Evolutionary conservation across 2,329 filamentous ascomycete species (phyloP).

Genomic region (Fusarium tanahbumbuense): DNA sequence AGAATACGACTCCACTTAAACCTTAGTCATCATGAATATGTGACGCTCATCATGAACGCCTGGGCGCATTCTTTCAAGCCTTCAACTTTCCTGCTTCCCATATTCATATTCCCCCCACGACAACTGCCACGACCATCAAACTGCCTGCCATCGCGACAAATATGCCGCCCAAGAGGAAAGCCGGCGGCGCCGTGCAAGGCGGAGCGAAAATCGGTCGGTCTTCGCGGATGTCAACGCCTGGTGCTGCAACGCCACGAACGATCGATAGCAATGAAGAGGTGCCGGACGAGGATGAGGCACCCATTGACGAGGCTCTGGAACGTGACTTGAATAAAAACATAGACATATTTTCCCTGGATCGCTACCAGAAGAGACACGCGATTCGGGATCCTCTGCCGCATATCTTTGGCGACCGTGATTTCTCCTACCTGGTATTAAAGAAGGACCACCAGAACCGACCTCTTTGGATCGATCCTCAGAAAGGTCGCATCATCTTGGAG

Average conservation of each 20-base stretch:
- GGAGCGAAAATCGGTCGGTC: conserved; percentile 66
- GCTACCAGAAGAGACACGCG: conserved; percentile 61
- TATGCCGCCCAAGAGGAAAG: conserved; percentile 81
- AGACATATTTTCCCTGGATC: conserved; percentile 67
- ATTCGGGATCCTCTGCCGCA: conserved; percentile 59
- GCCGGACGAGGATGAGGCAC: conserved; percentile 59
- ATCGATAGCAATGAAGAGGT: conserved; percentile 65
- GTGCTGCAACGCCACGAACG: conserved; percentile 69
- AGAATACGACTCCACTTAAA: not conserved
- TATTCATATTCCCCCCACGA: conserved; percentile 3
- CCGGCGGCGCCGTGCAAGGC: conserved; percentile 60
- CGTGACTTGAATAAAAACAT: conserved; percentile 68
- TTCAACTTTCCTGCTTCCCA: not conserved
- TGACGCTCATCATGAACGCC: conserved; percentile 23
- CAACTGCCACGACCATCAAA: conserved; percentile 7
- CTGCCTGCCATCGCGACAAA: conserved; percentile 34
- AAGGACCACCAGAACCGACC: conserved; percentile 90
- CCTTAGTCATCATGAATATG: conserved; percentile 35
- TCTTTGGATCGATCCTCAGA: conserved; percentile 90
- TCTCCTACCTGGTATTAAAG: conserved; percentile 85
- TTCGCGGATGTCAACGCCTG: conserved; percentile 70
- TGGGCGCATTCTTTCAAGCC: conserved; percentile 3
- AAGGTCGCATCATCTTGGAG: conserved; percentile 90
- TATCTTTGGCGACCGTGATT: conserved; percentile 71
- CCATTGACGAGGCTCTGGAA: conserved; percentile 64